These are phyloP conservation scores for Collybia nuda DNA, from an alignment of 768 basidiomycete genomes.

Conservation along the genomic window DNA sequence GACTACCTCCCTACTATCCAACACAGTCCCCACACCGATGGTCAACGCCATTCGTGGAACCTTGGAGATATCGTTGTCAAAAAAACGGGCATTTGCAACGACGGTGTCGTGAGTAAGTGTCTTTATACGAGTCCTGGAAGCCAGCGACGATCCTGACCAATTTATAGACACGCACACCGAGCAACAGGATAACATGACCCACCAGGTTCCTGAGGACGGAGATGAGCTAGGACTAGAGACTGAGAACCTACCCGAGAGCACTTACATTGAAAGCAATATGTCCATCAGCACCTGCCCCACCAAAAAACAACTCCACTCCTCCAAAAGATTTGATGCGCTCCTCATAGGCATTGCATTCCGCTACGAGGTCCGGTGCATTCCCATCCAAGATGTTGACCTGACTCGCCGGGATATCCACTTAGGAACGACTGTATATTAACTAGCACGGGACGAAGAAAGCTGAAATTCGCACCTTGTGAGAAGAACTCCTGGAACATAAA, in stretches of 20 bases:
- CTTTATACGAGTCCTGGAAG: slow-evolving; percentile 87
- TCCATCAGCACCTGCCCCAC: slow-evolving; percentile 90
- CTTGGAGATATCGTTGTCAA: slow-evolving; percentile 74
- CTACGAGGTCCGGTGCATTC: slow-evolving; percentile 72
- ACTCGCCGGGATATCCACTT: slow-evolving; percentile 75
- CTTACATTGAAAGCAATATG: slow-evolving; percentile 87
- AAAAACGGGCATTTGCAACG: slow-evolving; percentile 93
- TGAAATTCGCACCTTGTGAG: slow-evolving; percentile 56
- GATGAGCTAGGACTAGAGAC: slow-evolving; percentile 1
- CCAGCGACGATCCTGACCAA: slow-evolving; percentile 70
- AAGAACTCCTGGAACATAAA: slow-evolving; percentile 96
- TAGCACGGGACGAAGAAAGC: background rate
- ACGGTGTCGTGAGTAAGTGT: slow-evolving; percentile 92
- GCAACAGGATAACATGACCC: slow-evolving; percentile 7
- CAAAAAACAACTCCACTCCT: slow-evolving; percentile 90
- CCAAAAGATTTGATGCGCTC: slow-evolving; percentile 71
- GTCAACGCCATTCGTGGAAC: slow-evolving; percentile 89
- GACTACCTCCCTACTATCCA: slow-evolving; percentile 82
- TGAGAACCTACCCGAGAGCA: slow-evolving; percentile 1
- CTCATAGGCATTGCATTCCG: slow-evolving; percentile 82
- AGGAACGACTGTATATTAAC: too few relatives aligned
- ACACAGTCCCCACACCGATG: slow-evolving; percentile 85
- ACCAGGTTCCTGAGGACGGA: slow-evolving; percentile 60
- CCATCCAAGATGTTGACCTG: slow-evolving; percentile 87
- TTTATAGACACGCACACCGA: background rate